A percentile compares a stretch with the other conserved stretches of the same genome.
These are phyloP conservation scores for Malus hybrid DNA, from an alignment of 331 rosid genomes.

Conservation along the genomic window DNA sequence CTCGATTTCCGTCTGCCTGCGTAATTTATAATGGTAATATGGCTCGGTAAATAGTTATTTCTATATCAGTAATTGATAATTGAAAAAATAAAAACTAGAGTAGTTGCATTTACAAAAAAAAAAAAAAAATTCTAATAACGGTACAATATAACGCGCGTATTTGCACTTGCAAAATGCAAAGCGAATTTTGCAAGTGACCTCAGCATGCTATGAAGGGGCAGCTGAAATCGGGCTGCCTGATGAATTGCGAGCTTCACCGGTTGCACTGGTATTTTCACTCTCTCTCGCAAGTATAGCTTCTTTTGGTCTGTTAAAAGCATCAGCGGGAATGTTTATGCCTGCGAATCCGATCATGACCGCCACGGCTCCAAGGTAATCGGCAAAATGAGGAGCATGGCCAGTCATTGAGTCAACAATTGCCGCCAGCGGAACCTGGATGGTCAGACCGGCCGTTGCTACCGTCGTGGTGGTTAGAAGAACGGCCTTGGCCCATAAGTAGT, in stretches of 20 bases:
- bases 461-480: constrained; percentile 95
- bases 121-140: background rate
- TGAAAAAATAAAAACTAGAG: background rate
- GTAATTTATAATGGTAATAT: background rate
- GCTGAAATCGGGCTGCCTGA: constrained; percentile 22
- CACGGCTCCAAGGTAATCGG: constrained; percentile 76
- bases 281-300: constrained; percentile 43
- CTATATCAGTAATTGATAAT: no score
- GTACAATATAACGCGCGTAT: no score
- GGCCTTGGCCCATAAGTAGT: constrained; percentile 96
- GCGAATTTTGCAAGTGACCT: no score
- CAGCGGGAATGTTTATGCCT: constrained; percentile 76
- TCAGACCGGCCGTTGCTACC: constrained; percentile 91
- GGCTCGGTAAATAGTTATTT: no score
- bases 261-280: constrained; percentile 13
- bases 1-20: background rate
- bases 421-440: constrained; percentile 93
- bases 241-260: constrained; percentile 18
- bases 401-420: constrained; percentile 72
- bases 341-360: constrained; percentile 84
- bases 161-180: no score
- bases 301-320: constrained; percentile 30
- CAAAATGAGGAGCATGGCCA: constrained; percentile 67
- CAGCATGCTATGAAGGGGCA: constrained; percentile 12
- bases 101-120: background rate